phyloP scores from a whole-genome alignment of 1,284 basidiomycete genomes.

The Microbotryum violaceum region DNA sequence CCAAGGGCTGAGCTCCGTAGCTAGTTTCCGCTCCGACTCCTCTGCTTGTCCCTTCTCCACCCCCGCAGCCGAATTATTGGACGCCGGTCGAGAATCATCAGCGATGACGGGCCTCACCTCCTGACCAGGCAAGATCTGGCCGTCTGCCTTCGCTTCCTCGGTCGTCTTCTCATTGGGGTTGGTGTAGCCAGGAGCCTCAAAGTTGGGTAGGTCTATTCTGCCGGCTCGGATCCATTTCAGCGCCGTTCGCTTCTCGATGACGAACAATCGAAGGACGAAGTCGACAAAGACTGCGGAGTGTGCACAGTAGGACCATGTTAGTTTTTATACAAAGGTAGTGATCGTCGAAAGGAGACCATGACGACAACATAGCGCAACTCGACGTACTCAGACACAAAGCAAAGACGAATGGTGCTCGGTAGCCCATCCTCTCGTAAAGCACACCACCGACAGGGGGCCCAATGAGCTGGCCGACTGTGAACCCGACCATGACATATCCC shows the following conservation, averaged over 20 bases:
- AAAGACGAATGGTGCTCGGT: conserved; percentile 35
- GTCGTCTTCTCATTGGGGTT: not conserved
- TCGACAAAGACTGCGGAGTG: conserved; percentile 23
- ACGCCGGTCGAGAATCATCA: not conserved
- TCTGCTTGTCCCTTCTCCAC: not conserved
- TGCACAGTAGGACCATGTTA: not conserved
- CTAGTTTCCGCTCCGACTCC: not conserved
- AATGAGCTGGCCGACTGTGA: conserved; percentile 22
- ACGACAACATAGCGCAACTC: not conserved
- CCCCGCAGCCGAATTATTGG: not conserved
- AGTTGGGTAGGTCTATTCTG: conserved; percentile 7
- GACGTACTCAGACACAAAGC: conserved; percentile 22
- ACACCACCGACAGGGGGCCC: conserved; percentile 28
- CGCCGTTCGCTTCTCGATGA: conserved; percentile 33
- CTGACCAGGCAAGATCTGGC: not conserved
- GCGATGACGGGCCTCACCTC: not conserved
- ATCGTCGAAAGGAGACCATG: not conserved
- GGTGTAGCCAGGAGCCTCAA: conserved; percentile 27
- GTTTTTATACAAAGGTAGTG: not conserved
- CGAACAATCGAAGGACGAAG: conserved; percentile 26
- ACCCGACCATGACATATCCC: conserved; percentile 30
- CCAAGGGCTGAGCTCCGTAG: not conserved
- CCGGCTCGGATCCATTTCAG: conserved; percentile 19
- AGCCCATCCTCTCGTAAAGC: conserved; percentile 31
- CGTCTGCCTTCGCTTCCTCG: not conserved